Conservation (phyloP, 2,329 filamentous ascomycete genomes). For the Fusarium sp. region DNA sequence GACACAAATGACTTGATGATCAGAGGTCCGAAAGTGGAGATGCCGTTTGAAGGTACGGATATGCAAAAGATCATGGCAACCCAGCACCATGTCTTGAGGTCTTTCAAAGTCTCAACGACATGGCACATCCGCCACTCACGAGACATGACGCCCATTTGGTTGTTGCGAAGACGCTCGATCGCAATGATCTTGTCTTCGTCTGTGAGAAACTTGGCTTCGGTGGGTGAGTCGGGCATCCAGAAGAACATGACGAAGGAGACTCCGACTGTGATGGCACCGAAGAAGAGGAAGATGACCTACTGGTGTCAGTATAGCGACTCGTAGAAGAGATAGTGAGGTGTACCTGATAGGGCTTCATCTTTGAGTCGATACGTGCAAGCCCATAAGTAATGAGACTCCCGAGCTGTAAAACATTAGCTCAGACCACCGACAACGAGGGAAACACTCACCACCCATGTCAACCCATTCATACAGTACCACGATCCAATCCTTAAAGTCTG, state of each 20-base stretch:
- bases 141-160: slow-evolving; percentile 63
- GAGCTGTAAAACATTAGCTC: slow-evolving; percentile 42
- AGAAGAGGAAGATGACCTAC: slow-evolving; percentile 62
- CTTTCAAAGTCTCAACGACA: slow-evolving; percentile 60
- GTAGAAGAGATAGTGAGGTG: accelerated
- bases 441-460: slow-evolving; percentile 59
- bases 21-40: slow-evolving; percentile 66
- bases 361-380: slow-evolving; percentile 63
- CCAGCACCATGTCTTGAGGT: slow-evolving; percentile 69
- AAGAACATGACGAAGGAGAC: slow-evolving; percentile 56
- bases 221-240: slow-evolving; percentile 59
- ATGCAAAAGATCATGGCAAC: slow-evolving; percentile 63
- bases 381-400: slow-evolving; percentile 66
- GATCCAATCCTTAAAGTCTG: slow-evolving; percentile 64
- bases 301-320: not conserved
- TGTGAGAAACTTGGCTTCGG: slow-evolving; percentile 59
- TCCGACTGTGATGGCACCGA: slow-evolving; percentile 58
- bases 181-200: slow-evolving; percentile 61
- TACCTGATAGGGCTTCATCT: slow-evolving; percentile 58
- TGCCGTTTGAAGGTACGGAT: slow-evolving; percentile 64
- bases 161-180: slow-evolving; percentile 61
- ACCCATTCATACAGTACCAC: slow-evolving; percentile 69
- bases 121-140: slow-evolving; percentile 61
- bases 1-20: slow-evolving; percentile 69
- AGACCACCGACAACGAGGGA: too few relatives aligned